These are phyloP conservation scores for Kwoniella newhampshirensis DNA, from an alignment of 768 basidiomycete species.

Conservation along the genomic window DNA sequence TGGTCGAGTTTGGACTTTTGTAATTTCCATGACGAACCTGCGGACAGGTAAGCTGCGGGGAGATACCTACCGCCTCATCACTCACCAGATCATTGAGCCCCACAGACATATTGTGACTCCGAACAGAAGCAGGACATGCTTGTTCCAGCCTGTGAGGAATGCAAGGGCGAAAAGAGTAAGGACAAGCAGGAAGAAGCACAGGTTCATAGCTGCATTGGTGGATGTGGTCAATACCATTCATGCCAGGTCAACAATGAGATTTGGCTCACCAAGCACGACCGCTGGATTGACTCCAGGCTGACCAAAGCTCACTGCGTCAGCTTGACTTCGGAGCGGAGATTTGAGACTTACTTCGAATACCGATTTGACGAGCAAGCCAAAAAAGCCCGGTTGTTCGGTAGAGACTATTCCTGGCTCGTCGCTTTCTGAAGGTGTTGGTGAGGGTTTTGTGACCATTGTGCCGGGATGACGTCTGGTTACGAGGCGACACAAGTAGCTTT, in stretches of 20 bases:
- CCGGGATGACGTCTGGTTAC: too few relatives aligned
- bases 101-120: constrained; percentile 40
- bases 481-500: too few relatives aligned
- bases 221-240: background rate
- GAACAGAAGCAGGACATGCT: constrained; percentile 46
- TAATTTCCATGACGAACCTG: constrained; percentile 48
- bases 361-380: constrained; percentile 41
- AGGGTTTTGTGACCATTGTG: too few relatives aligned
- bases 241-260: background rate
- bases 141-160: constrained; percentile 45
- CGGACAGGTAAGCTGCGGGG: background rate
- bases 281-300: constrained; percentile 50
- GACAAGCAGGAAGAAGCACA: constrained; percentile 48
- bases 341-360: constrained; percentile 45
- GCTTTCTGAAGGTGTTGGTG: too few relatives aligned
- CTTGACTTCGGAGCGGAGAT: background rate
- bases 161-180: constrained; percentile 46
- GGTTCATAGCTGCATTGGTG: constrained; percentile 45
- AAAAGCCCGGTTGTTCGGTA: constrained; percentile 29
- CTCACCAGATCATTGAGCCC: constrained; percentile 50
- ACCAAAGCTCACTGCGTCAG: background rate
- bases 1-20: constrained; percentile 38
- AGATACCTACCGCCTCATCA: background rate
- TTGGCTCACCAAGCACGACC: constrained; percentile 42
- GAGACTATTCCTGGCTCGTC: too few relatives aligned